Evolutionary conservation across 2,329 filamentous ascomycete species (phyloP).

Genomic region (Orbilia javanica): DNA sequence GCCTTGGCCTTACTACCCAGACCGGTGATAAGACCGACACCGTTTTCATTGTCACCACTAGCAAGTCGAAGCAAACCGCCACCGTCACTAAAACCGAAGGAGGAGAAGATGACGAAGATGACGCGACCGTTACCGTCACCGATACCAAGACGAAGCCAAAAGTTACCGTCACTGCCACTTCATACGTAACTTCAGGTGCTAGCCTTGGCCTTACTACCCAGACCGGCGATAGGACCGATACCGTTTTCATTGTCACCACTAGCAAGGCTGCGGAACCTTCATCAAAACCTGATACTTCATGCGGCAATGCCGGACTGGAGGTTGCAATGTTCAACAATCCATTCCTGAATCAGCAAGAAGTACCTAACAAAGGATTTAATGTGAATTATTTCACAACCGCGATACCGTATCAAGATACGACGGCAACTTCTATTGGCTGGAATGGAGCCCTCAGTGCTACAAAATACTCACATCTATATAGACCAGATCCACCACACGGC

Average conservation of each 20-base stretch:
- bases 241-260: slow-evolving; percentile 8
- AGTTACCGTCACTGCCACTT: not conserved
- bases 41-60: slow-evolving; percentile 4
- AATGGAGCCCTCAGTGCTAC: slow-evolving; percentile 8
- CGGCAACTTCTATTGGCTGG: slow-evolving; percentile 6
- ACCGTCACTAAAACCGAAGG: slow-evolving; percentile 4
- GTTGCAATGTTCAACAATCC: slow-evolving; percentile 29
- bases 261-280: not conserved
- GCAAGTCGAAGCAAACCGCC: not conserved
- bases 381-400: slow-evolving; percentile 2
- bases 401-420: not conserved
- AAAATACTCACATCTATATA: slow-evolving; percentile 8
- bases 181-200: slow-evolving; percentile 12
- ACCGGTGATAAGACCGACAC: not conserved
- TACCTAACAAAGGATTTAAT: slow-evolving; percentile 15
- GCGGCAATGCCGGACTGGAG: slow-evolving; percentile 20
- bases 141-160: slow-evolving; percentile 9
- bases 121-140: not conserved
- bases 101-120: slow-evolving; percentile 1
- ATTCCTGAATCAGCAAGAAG: slow-evolving; percentile 15
- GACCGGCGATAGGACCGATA: not conserved
- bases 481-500: not conserved
- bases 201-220: not conserved
- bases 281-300: slow-evolving; percentile 21
- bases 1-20: not conserved